Percentiles rank a stretch among this genome's conserved stretches.
Conservation (phyloP, 371 early-diverging fungal genomes). For the Blakeslea trispora region DNA sequence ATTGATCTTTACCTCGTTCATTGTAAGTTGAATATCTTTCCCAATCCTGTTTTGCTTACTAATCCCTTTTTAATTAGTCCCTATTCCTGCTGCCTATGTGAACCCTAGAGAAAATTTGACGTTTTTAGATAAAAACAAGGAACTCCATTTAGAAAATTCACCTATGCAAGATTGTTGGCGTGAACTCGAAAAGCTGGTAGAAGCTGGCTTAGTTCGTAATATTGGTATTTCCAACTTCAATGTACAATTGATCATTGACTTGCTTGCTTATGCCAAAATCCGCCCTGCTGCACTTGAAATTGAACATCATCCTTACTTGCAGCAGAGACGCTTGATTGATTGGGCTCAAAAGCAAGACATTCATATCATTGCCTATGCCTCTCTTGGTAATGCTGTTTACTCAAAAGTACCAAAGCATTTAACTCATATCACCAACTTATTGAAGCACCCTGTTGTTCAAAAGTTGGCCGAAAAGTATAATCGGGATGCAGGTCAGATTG, state of each 20-base stretch:
- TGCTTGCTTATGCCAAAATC: slow-evolving; percentile 38
- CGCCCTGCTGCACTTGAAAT: slow-evolving; percentile 38
- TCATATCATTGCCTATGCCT: slow-evolving; percentile 46
- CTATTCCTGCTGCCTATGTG: slow-evolving; percentile 14
- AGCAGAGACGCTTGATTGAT: slow-evolving; percentile 10
- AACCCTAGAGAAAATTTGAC: slow-evolving; percentile 24
- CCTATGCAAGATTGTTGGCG: slow-evolving; percentile 54
- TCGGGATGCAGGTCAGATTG: slow-evolving; percentile 25
- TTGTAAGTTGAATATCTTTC: slow-evolving; percentile 15
- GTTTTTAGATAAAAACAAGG: slow-evolving; percentile 2
- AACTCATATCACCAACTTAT: slow-evolving; percentile 33
- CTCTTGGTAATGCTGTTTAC: slow-evolving; percentile 9
- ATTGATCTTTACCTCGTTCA: slow-evolving; percentile 67
- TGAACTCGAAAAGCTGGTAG: slow-evolving; percentile 44
- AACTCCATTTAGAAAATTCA: slow-evolving; percentile 35
- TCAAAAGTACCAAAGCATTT: slow-evolving; percentile 46
- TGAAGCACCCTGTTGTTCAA: slow-evolving; percentile 32
- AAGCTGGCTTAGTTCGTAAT: slow-evolving; percentile 42
- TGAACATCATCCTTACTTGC: slow-evolving; percentile 58
- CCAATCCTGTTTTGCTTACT: slow-evolving; percentile 58
- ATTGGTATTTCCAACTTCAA: slow-evolving; percentile 69
- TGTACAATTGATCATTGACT: slow-evolving; percentile 34
- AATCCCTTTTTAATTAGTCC: slow-evolving; percentile 42
- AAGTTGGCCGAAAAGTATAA: slow-evolving; percentile 17
- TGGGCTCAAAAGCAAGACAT: slow-evolving; percentile 5